Base-by-base conservation (phyloP, 176 grass and related monocot genomes). In the Carex littledalei region DNA sequence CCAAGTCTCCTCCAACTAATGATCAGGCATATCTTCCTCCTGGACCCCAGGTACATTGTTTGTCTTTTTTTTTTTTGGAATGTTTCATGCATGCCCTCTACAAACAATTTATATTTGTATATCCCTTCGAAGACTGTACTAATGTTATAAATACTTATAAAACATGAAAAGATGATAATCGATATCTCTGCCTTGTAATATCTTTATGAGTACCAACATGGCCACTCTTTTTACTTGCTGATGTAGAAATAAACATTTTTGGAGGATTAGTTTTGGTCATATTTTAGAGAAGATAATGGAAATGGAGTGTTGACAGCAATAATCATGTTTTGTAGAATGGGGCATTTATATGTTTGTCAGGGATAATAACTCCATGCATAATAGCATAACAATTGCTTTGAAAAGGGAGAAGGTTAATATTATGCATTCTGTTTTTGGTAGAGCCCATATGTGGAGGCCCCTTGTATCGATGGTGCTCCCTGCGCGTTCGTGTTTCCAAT, bases 371-470 rank as follows among this genome's bases (percentile, higher is more conserved):
- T 53, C n/a, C 22, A 69, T 77, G 22, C 58, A 67, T 13, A 32
- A 53, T 71, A 52, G 35, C 6, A 78, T 78, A 71, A 79, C 14
- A 59, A 34, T 76, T 58, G 21, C 53, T 61, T 67, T 45, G 39
- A 75, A 75, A 21, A 78, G 18, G 10, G 74, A 78, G 49, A 67
- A 67, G 18, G 45, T 55, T 78, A 78, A 56, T 56, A 67, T 77
- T 84, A 58, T 73, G 63, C 14, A 22, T 82, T 88, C 22, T 87
- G 31, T 62, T 87, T n/a, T 34, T 90, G 59, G 69, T 58, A 99
- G 96, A 99, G 93, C 79, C 96, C 96, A 35, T 99, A 99, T 73
- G 96, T 99, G 84, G 91, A 99, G 87, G 91, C 93, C 2, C 96
- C 96, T 65, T 91, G 71, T 77, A 92, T 95, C 43, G 87, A 70